Conservation (phyloP, 148 eudicot genomes). For the Chenopodium quinoa region DNA sequence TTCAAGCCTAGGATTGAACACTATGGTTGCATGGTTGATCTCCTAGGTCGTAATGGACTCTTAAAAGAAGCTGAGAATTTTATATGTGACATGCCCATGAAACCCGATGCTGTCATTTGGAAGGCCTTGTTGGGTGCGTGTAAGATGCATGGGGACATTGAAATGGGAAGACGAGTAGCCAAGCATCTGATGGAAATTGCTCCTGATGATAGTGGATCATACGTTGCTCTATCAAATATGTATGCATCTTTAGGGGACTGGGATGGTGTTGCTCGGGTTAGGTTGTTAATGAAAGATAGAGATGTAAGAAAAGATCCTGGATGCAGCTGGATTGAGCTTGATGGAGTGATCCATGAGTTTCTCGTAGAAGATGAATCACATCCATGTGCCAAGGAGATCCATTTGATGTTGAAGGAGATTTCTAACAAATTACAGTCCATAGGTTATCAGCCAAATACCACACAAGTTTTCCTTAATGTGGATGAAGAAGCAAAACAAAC, state of each 20-base stretch:
- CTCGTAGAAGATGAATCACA: constrained; percentile 59
- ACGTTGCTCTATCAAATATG: constrained; percentile 66
- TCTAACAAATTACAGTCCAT: constrained; percentile 32
- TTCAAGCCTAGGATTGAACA: constrained; percentile 54
- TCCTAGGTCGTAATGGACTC: constrained; percentile 55
- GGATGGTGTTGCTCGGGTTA: constrained; percentile 50
- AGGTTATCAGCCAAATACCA: constrained; percentile 52
- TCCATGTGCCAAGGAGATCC: constrained; percentile 43
- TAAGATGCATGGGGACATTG: constrained; percentile 49
- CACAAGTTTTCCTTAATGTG: constrained; percentile 52
- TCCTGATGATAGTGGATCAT: constrained; percentile 59
- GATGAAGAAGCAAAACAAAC: constrained; percentile 52
- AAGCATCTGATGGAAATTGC: constrained; percentile 45
- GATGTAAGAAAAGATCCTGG: constrained; percentile 64
- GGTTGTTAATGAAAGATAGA: constrained; percentile 50
- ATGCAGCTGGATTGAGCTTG: constrained; percentile 69
- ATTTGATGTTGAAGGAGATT: constrained; percentile 57
- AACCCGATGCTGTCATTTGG: constrained; percentile 64
- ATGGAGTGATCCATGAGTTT: constrained; percentile 62
- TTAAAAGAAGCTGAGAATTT: constrained; percentile 52
- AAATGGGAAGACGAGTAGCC: constrained; percentile 49
- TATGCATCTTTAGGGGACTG: constrained; percentile 51
- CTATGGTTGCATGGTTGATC: constrained; percentile 77
- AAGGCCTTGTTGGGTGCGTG: constrained; percentile 72
- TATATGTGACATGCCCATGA: constrained; percentile 46